Evolutionary conservation across 2,329 filamentous ascomycete species (phyloP), one percentile per base, ranked within the genome.

Genomic region (Phialophora verrucosa): DNA sequence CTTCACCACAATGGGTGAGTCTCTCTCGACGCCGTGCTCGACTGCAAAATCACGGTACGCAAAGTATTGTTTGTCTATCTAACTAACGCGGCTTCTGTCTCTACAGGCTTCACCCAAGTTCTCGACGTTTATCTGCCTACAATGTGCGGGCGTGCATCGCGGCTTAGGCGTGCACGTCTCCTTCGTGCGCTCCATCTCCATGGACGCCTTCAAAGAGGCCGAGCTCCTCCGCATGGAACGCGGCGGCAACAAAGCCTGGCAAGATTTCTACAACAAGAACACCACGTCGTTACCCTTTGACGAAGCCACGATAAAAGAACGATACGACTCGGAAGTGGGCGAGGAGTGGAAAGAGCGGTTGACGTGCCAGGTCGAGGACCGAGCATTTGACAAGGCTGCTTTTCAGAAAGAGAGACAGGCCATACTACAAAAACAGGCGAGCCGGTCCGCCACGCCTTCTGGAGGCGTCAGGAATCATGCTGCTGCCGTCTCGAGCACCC

Each of bases 101-200:
- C 53, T 66, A 29, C 71, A 88, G 86, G 87, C 88, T 38, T 89
- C 93, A 44, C 95, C 95, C 71, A 99, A 99, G 81, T 96, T 99
- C 77, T 94, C 94, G 76, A 92, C 97, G 79, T 99, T 99, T 83
- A 97, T 99, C 85, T 99, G 95, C 81, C 88, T 99, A 60, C 92
- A 90, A 70, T 99, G 95, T 83, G 94, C 93, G 38, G 95, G 95
- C 73, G 91, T 95, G 61, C 95, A 99, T 81, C 91, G 95, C 70
- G 93, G 93, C 2, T 88, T 99, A 32, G 95, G 95, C 68, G 95
- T 99, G 42, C 95, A 99, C 83, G 97, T 99, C 79, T 97, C 93
- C 77, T 99, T 99, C 81, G 93, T 99, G 70, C 91, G 95, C 67
- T 95, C 91, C 75, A 95, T 98, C 76, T 97, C 92, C 69, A 99